phyloP scores from a whole-genome alignment of 805 yeast genomes.

The Scheffersomyces lignosus region DNA sequence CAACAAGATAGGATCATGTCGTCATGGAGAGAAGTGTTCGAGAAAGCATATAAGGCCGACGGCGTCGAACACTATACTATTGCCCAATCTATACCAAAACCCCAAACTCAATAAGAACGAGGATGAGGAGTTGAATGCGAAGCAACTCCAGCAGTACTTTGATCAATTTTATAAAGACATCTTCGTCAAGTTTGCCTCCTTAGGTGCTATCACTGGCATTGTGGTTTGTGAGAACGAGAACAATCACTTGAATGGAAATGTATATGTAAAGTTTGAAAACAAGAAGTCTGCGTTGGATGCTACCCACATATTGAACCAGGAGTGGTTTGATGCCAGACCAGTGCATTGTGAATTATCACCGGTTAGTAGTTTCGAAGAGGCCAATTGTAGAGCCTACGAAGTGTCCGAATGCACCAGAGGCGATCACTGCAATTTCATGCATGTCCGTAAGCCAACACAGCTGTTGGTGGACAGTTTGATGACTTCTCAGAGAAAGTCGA shows the following conservation, averaged over 20 bases:
- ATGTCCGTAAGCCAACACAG: constrained; percentile 57
- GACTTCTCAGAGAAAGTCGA: constrained; percentile 36
- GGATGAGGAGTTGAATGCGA: constrained; percentile 30
- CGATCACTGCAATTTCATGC: constrained; percentile 85
- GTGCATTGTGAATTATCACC: constrained; percentile 80
- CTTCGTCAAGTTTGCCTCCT: constrained; percentile 55
- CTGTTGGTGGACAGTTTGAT: constrained; percentile 42
- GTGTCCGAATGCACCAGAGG: constrained; percentile 70
- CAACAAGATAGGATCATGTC: constrained; percentile 84
- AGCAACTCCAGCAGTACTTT: constrained; percentile 47
- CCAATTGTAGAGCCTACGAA: constrained; percentile 75
- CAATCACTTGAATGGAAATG: constrained; percentile 83
- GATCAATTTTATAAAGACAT: constrained; percentile 71
- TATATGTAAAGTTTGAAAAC: constrained; percentile 62
- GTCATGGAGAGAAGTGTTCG: constrained; percentile 89
- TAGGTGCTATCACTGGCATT: constrained; percentile 57
- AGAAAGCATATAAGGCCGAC: constrained; percentile 69
- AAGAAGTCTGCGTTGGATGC: constrained; percentile 62
- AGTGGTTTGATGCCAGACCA: constrained; percentile 83
- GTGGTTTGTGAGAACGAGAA: constrained; percentile 82
- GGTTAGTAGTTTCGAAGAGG: constrained; percentile 65
- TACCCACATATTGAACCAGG: constrained; percentile 59
- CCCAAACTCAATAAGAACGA: constrained; percentile 47
- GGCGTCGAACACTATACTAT: constrained; percentile 61
- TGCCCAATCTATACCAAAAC: constrained; percentile 64